Base-by-base conservation (phyloP, 31 red algal species). In the Asparagopsis taxiformis region DNA sequence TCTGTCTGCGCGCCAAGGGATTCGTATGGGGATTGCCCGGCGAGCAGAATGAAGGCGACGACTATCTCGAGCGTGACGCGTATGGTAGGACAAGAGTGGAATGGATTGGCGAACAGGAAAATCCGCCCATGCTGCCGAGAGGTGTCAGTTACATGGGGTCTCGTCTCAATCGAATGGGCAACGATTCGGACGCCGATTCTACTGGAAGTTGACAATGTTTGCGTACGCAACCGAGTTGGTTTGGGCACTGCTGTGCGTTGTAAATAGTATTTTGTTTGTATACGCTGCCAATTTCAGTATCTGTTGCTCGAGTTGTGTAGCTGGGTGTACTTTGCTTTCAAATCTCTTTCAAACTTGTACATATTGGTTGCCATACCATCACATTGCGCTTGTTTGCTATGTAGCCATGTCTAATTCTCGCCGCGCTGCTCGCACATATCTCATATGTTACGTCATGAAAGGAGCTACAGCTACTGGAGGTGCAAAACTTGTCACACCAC, bases 61-160 rank as follows among this genome's bases (percentile, higher is more conserved):
- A 86, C 51, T 86, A 76, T 44, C 63, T 86, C 24, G 82, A 86
- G 51, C 71, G 82, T 22, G 82, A 86, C 38, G 58, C 82, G 60
- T 86, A 86, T 33, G 82, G 82, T 0, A 51, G 82, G 2, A 86
- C 71, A 8, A 29, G 82, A 16, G 62, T 86, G 35, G 72, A 76
- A 23, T 43, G 44, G 22, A 21, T 86, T 20, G 82, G 38, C 23
- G 68, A 56, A 39, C 37, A 77, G 15, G 56, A 62, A 19, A 31
- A 50, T 28, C 35, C 41, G 31, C 60, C 72, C 50, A 55, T 49
- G 20, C 37, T 86, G 60, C 82, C 82, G 23, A 37, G 82, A 2
- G 82, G 82, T 17, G 72, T 86, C 21, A 86, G 82, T 70, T 86
- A 86, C 53, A 86, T 86, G 82, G 75, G 75, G 15, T 68, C 60